Conservation (phyloP, 257 asterid genomes). For the Petunia secreta region DNA sequence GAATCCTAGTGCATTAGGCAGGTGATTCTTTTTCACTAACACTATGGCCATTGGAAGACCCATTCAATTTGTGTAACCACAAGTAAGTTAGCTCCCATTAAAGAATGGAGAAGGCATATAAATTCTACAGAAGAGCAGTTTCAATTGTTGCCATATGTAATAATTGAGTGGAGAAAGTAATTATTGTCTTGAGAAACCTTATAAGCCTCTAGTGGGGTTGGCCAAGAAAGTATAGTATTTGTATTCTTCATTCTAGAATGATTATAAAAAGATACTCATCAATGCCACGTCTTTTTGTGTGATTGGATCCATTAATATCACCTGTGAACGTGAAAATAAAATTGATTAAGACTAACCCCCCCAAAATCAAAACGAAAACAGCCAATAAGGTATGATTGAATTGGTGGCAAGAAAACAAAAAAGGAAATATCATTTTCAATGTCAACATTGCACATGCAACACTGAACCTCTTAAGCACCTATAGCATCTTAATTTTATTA, state of each 20-base stretch:
- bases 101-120: background rate
- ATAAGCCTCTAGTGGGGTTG: background rate
- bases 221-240: conserved; percentile 20
- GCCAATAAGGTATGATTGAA: background rate
- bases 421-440: conserved; percentile 12
- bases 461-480: too few relatives aligned
- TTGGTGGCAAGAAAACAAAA: background rate
- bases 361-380: background rate
- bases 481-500: background rate
- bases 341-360: background rate
- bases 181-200: background rate
- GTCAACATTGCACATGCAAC: background rate
- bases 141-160: conserved; percentile 8
- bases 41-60: background rate
- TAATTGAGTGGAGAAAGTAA: background rate
- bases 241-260: conserved; percentile 7
- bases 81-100: conserved; percentile 6
- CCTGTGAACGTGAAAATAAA: background rate
- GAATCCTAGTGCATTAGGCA: conserved; percentile 12
- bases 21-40: conserved; percentile 33
- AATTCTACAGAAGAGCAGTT: background rate
- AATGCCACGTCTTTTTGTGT: background rate
- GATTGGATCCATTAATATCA: background rate
- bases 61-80: conserved; percentile 14
- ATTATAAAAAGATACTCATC: conserved; percentile 5